These are phyloP conservation scores for Neurospora sublineolata DNA, from an alignment of 495 filamentous ascomycete genomes.

Conservation along the genomic window DNA sequence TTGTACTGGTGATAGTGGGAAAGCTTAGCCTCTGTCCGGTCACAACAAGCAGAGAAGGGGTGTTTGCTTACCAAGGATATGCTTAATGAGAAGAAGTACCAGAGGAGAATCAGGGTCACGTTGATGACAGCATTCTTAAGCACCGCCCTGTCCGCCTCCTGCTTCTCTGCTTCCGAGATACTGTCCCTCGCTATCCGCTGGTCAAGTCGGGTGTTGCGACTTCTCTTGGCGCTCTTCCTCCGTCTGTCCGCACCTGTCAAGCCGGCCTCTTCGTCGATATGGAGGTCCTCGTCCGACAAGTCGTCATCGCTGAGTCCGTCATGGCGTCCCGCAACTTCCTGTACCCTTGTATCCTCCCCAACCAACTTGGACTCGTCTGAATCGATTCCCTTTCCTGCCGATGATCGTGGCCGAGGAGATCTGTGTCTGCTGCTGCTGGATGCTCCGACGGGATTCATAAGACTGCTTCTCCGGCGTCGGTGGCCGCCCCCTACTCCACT, in stretches of 20 bases:
- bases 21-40: not conserved
- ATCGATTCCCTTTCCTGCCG: conserved; percentile 17
- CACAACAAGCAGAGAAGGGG: not conserved
- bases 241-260: conserved; percentile 61
- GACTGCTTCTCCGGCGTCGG: conserved; percentile 49
- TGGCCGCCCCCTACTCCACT: conserved; percentile 28
- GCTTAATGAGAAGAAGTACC: conserved; percentile 89
- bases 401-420: conserved; percentile 35
- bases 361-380: conserved; percentile 30
- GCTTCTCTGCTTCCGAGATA: conserved; percentile 51
- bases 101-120: conserved; percentile 63
- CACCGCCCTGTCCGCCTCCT: conserved; percentile 59
- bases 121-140: conserved; percentile 59
- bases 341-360: conserved; percentile 24
- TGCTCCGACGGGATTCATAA: conserved; percentile 34
- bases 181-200: conserved; percentile 53
- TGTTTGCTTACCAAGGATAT: conserved; percentile 73
- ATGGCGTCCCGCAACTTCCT: conserved; percentile 13
- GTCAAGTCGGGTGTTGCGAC: conserved; percentile 59
- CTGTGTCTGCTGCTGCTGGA: conserved; percentile 31
- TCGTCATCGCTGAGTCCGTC: conserved; percentile 13
- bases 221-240: conserved; percentile 51
- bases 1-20: conserved; percentile 58
- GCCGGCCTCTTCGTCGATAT: conserved; percentile 83
- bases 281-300: conserved; percentile 56